Evolutionary conservation across 164 flowering plant species (phyloP).

Genomic region (Cinnamomum chago): DNA sequence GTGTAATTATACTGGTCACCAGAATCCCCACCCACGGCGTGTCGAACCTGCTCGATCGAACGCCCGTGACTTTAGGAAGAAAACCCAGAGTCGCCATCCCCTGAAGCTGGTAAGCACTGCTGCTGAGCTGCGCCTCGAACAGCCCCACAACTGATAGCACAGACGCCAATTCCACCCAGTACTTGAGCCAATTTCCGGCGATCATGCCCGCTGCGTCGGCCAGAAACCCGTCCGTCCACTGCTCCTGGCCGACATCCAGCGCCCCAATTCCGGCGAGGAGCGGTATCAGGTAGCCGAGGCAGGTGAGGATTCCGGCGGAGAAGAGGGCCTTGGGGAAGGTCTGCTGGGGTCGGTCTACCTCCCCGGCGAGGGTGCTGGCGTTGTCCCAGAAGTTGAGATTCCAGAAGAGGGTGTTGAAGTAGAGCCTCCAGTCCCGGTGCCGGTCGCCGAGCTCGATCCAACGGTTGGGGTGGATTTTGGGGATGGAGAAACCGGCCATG

Average conservation of each 20-base stretch:
- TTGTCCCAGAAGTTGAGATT: constrained; percentile 91
- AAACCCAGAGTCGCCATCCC: constrained; percentile 62
- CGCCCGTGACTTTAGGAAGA: constrained; percentile 30
- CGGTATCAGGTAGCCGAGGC: constrained; percentile 49
- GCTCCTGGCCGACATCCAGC: constrained; percentile 27
- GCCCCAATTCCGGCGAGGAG: constrained; percentile 50
- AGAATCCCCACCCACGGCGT: constrained; percentile 61
- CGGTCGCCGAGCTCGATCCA: constrained; percentile 54
- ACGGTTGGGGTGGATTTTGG: constrained; percentile 45
- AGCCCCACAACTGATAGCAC: constrained; percentile 48
- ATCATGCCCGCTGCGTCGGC: constrained; percentile 49
- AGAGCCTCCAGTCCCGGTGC: constrained; percentile 66
- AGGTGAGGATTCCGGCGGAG: constrained; percentile 43
- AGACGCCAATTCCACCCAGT: constrained; percentile 47
- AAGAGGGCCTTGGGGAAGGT: constrained; percentile 53
- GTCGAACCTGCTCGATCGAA: constrained; percentile 40
- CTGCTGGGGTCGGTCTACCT: constrained; percentile 54
- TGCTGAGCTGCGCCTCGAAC: constrained; percentile 62
- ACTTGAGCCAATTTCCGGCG: constrained; percentile 54
- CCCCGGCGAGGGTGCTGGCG: constrained; percentile 74
- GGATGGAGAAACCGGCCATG: constrained; percentile 59
- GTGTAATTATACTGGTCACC: constrained; percentile 29
- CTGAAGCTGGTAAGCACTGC: constrained; percentile 42
- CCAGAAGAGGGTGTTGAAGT: constrained; percentile 84
- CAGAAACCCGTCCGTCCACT: constrained; percentile 53